Percentiles rank a stretch among this genome's conserved stretches.
Conservation (phyloP, 2,329 filamentous ascomycete genomes). For the Epichloe aotearoae region DNA sequence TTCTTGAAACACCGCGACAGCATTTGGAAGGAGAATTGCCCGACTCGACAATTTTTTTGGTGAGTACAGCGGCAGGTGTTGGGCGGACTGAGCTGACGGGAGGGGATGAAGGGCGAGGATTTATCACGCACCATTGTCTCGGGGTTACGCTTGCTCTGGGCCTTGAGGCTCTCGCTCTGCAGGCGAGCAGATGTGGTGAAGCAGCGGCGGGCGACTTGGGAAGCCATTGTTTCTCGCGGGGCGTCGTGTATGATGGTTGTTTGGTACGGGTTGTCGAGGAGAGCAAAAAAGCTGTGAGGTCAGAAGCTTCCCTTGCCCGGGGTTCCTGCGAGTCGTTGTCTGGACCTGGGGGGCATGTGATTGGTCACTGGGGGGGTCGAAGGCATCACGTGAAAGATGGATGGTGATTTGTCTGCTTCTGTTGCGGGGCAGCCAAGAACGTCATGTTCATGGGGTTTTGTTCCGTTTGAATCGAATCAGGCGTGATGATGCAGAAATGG, state of each 20-base stretch:
- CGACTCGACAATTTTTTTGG: too few species aligned
- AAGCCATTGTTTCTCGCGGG: conserved; percentile 35
- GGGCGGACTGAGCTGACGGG: background rate
- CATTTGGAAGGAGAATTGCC: too few species aligned
- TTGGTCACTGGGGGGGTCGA: background rate
- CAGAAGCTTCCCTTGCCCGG: background rate
- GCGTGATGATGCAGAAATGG: too few species aligned
- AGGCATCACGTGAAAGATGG: background rate
- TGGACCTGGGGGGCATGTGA: background rate
- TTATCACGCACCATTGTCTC: conserved; percentile 31
- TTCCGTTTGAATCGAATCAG: too few species aligned
- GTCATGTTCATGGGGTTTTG: background rate
- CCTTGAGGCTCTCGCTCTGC: conserved; percentile 36
- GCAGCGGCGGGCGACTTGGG: conserved; percentile 41
- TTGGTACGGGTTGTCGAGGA: background rate
- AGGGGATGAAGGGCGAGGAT: conserved; percentile 11
- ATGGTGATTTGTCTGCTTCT: too few species aligned
- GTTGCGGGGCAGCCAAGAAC: background rate
- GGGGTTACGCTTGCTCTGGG: conserved; percentile 43
- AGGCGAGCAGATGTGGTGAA: conserved; percentile 41
- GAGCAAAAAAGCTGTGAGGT: background rate
- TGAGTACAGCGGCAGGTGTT: background rate
- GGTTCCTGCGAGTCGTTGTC: background rate
- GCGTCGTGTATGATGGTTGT: conserved; percentile 2
- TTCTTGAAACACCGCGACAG: background rate